A percentile compares a stretch with the other conserved stretches of the same genome.
These are phyloP conservation scores for Mitragyna speciosa DNA, from an alignment of 257 asterid species.

Conservation along the genomic window DNA sequence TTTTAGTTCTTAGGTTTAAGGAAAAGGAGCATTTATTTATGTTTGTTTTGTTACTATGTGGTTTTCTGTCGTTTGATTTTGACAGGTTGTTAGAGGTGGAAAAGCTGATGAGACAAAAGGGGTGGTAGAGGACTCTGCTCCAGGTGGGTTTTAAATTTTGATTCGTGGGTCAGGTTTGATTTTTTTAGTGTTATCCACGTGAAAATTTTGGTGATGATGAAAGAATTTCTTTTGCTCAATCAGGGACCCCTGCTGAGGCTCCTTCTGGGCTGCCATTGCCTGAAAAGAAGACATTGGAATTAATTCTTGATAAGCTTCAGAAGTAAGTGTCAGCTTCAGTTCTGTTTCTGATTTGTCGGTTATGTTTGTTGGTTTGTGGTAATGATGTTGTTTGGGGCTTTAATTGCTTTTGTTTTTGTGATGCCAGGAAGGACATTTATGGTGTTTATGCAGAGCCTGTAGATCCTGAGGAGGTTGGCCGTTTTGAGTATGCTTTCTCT, in stretches of 20 bases:
- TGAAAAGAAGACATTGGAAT: slow-evolving; percentile 76
- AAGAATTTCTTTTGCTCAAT: slow-evolving; percentile 7
- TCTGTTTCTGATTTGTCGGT: slow-evolving; percentile 13
- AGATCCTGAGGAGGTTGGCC: slow-evolving; percentile 94
- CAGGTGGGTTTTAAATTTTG: slow-evolving; percentile 45
- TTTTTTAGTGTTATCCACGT: background rate
- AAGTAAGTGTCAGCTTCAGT: slow-evolving; percentile 51
- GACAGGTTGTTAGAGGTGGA: slow-evolving; percentile 51
- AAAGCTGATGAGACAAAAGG: slow-evolving; percentile 49
- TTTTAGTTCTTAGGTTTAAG: slow-evolving; percentile 29
- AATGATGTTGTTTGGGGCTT: slow-evolving; percentile 13
- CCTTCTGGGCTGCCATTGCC: slow-evolving; percentile 58
- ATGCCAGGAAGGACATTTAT: slow-evolving; percentile 90
- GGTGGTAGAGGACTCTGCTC: slow-evolving; percentile 46
- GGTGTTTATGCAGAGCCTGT: slow-evolving; percentile 98
- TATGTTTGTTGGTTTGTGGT: slow-evolving; percentile 4
- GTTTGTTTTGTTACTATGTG: slow-evolving; percentile 19
- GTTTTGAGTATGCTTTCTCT: background rate
- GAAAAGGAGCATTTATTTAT: slow-evolving; percentile 30
- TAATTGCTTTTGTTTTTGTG: slow-evolving; percentile 30
- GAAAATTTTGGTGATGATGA: background rate
- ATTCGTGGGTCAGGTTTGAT: background rate
- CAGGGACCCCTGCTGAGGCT: slow-evolving; percentile 65
- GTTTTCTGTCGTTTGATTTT: slow-evolving; percentile 39
- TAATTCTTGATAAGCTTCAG: slow-evolving; percentile 91